Percentiles rank a stretch among this genome's conserved stretches.
phyloP scores from a whole-genome alignment of 306 rosid species.

The Sesbania bispinosa region DNA sequence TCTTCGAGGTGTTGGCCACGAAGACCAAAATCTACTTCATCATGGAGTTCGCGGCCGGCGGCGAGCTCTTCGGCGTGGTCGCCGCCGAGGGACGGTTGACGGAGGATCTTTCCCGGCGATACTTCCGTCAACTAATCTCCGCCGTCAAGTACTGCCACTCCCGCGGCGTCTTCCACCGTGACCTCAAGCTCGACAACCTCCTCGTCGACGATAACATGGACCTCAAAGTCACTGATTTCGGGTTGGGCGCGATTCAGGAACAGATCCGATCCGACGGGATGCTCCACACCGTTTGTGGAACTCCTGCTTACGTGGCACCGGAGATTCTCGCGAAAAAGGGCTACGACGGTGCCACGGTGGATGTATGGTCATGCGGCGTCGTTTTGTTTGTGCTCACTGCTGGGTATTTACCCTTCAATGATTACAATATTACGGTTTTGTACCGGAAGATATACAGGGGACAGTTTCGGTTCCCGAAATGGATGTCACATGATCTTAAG shows the following conservation, averaged over 20 bases:
- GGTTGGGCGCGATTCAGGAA: conserved; percentile 48
- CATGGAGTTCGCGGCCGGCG: conserved; percentile 65
- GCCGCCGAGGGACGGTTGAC: conserved; percentile 45
- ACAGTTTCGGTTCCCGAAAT: conserved; percentile 52
- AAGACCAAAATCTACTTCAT: conserved; percentile 66
- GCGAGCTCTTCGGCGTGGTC: conserved; percentile 53
- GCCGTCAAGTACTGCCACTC: conserved; percentile 68
- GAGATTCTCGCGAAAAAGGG: conserved; percentile 65
- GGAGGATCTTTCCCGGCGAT: conserved; percentile 60
- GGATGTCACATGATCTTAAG: conserved; percentile 48
- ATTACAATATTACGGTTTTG: conserved; percentile 45
- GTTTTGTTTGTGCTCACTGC: conserved; percentile 51
- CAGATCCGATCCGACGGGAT: conserved; percentile 48
- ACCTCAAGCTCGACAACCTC: conserved; percentile 73
- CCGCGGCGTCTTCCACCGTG: conserved; percentile 66
- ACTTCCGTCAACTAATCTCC: conserved; percentile 64
- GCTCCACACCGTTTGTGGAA: conserved; percentile 72
- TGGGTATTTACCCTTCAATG: conserved; percentile 66
- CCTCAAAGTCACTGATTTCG: conserved; percentile 64
- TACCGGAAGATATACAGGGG: conserved; percentile 64
- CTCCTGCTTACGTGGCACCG: conserved; percentile 85
- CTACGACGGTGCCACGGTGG: conserved; percentile 63
- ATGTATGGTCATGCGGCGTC: conserved; percentile 74
- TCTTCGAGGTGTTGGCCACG: conserved; percentile 63
- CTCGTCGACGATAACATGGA: conserved; percentile 56